Evolutionary conservation across 1,139 yeast species (phyloP).

Genomic region (Debaryomycetaceae sp.): DNA sequence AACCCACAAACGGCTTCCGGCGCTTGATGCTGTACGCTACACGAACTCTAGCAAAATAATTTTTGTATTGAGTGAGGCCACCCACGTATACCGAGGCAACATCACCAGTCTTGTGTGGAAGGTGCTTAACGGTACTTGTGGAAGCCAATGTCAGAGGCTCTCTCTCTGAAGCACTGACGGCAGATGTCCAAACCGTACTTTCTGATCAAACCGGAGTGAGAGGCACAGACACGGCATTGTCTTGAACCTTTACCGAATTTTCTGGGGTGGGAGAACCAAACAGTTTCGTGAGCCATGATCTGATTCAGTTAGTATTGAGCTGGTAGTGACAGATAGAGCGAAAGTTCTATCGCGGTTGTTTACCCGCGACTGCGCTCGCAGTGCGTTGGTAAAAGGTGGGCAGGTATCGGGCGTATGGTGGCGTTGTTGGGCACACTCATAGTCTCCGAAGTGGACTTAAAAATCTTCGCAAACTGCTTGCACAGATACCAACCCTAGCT

Average conservation of each 20-base stretch:
- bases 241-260: constrained; percentile 99
- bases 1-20: no score
- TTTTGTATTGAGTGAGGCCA: no score
- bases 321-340: constrained; percentile 1
- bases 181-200: constrained; percentile 99
- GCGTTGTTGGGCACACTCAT: no score
- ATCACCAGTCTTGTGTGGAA: no score
- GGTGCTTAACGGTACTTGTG: constrained; percentile 94
- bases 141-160: constrained; percentile 99
- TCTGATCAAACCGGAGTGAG: constrained; percentile 99
- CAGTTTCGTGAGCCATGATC: constrained; percentile 98
- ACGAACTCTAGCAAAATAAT: no score
- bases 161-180: constrained; percentile 99
- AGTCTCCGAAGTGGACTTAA: no score
- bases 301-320: constrained; percentile 5
- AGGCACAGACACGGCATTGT: constrained; percentile 98
- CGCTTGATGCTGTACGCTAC: no score
- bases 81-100: no score
- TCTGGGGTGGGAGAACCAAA: constrained; percentile 99
- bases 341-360: constrained; percentile 4
- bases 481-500: no score
- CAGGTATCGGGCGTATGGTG: no score
- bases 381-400: neutral
- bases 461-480: no score
- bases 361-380: constrained; percentile 3